Conservation (phyloP, 805 yeast genomes). For the Pichia eremophila region DNA sequence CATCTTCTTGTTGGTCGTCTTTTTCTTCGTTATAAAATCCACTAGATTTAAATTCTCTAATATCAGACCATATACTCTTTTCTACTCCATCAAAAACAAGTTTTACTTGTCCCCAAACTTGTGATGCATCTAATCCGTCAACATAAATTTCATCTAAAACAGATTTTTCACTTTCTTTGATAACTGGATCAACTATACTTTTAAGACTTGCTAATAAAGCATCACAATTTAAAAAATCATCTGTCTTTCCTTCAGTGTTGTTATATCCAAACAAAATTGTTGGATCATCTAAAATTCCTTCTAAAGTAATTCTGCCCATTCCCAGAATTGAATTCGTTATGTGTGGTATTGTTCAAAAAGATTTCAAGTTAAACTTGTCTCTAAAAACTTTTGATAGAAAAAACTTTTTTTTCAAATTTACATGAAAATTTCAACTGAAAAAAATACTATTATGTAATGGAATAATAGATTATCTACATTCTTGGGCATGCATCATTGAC, state of each 20-base stretch:
- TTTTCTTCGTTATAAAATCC: slow-evolving; percentile 12
- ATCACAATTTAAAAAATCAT: slow-evolving; percentile 1
- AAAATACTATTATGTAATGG: no score
- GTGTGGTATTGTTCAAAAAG: no score
- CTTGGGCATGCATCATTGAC: no score
- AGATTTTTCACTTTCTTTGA: slow-evolving; percentile 34
- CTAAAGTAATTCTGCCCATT: not conserved
- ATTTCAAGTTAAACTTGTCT: no score
- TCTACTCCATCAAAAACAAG: slow-evolving; percentile 73
- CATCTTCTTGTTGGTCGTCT: slow-evolving; percentile 19
- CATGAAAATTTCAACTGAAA: no score
- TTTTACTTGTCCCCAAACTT: slow-evolving; percentile 89
- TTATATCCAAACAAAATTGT: slow-evolving; percentile 1
- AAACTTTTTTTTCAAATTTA: no score
- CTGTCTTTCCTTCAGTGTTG: not conserved
- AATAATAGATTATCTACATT: no score
- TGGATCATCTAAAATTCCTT: slow-evolving; percentile 7
- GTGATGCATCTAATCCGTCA: slow-evolving; percentile 83
- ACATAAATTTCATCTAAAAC: slow-evolving; percentile 73
- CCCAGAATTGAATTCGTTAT: no score
- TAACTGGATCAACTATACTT: slow-evolving; percentile 13
- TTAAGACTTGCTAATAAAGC: slow-evolving; percentile 8
- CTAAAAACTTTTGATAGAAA: no score
- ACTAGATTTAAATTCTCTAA: slow-evolving; percentile 40
- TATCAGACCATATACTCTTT: slow-evolving; percentile 46